phyloP scores from a whole-genome alignment of 1,139 yeast species.

The Hyphopichia pseudoburtonii region DNA sequence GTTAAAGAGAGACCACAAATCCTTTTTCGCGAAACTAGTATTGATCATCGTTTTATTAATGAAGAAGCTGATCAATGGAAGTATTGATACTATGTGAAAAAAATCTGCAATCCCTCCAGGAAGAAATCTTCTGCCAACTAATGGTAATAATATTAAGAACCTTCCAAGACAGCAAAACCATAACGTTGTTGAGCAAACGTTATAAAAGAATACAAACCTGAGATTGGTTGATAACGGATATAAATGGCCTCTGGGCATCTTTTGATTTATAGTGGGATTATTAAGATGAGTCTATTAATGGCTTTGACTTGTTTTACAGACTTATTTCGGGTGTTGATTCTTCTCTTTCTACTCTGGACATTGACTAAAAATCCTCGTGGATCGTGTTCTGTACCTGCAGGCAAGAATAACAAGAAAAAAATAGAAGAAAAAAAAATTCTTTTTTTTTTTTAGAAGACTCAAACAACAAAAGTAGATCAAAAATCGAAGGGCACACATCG shows the following conservation, averaged over 20 bases:
- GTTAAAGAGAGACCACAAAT: constrained; percentile 31
- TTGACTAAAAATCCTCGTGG: too few species aligned
- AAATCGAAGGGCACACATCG: neutral
- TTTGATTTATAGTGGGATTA: too few species aligned
- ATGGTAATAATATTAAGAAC: constrained; percentile 52
- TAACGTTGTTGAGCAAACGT: constrained; percentile 40
- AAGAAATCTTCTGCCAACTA: constrained; percentile 60
- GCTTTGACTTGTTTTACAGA: too few species aligned
- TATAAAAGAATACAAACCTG: constrained; percentile 35
- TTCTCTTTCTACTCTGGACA: too few species aligned
- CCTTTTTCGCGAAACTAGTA: constrained; percentile 9
- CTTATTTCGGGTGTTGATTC: neutral
- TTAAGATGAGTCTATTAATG: too few species aligned
- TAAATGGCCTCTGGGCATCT: constrained; percentile 10
- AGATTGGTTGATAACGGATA: constrained; percentile 37
- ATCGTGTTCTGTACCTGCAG: neutral
- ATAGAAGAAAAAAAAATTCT: neutral
- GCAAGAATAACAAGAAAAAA: too few species aligned
- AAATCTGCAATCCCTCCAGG: constrained; percentile 74
- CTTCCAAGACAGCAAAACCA: constrained; percentile 56
- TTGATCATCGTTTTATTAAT: constrained; percentile 20
- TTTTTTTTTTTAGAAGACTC: neutral
- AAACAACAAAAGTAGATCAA: neutral
- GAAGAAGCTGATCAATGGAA: constrained; percentile 31
- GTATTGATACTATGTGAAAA: constrained; percentile 45